Evolutionary conservation across 2,329 filamentous ascomycete genomes (phyloP), one percentile per base, ranked within the genome.

Genomic region (Colletotrichum chlorophyti): DNA sequence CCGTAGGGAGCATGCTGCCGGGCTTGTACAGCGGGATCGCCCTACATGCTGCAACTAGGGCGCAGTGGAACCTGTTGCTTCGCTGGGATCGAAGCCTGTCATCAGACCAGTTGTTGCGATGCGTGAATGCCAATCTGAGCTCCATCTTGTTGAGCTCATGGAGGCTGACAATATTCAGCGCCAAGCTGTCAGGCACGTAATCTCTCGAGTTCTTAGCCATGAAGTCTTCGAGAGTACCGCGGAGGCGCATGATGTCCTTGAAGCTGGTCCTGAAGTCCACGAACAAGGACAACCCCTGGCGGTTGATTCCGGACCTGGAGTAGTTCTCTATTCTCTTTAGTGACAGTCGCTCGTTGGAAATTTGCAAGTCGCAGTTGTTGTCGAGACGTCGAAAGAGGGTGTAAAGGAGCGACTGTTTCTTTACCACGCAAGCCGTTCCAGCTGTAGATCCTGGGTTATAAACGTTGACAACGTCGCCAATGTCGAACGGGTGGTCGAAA

Each of bases 71-170:
- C 70, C 90, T 90, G 76, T 90, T 91, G 63, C 87, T 83, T 26
- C 88, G 83, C 61, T 88, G 85, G 2, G 90, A 77, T 73, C 88
- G 86, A 21, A 91, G 80, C 53, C 87, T 77, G 69, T 91, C 88
- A 66, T 90, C 90, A 64, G 90, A 87, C 87, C 87, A 90, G 69
- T 90, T 90, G 38, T 84, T 88, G 63, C 90, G 90, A 77, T 90
- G 90, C 69, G 90, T 90, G 74, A 91, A 90, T 62, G 89, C 82
- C 23, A 67, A 48, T 6, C 61, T 57, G 8, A 70, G 62, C 55
- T 70, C 68, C 43, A 70, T 65, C 53, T 67, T 69, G 55, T 66
- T 66, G 8, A 70, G 61, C 47, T 69, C 66, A 51, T 67, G 61
- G n/a, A 91, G 83, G 17, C 51, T 60, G 34, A 85, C 81, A 58